phyloP scores from a whole-genome alignment of 1,139 yeast species.

The Blastobotrys raffinosifermentans region DNA sequence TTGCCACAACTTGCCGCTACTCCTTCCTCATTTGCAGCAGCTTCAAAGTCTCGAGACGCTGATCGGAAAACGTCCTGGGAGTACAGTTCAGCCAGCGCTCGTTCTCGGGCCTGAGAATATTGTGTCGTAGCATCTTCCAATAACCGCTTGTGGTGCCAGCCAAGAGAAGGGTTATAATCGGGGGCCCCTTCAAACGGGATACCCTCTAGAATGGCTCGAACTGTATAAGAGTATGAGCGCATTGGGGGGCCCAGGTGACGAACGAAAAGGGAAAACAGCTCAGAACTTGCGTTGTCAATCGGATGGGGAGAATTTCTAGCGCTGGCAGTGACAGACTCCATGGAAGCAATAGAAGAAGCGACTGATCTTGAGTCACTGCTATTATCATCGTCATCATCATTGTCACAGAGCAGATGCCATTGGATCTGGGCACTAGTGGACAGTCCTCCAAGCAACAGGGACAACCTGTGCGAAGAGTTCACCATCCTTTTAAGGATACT shows the following conservation, averaged over 20 bases:
- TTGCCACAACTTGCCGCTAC: slow-evolving; percentile 84
- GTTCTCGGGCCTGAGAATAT: slow-evolving; percentile 51
- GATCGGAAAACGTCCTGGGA: slow-evolving; percentile 48
- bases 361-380: too few species aligned
- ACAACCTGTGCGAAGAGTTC: slow-evolving; percentile 46
- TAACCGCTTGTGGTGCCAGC: slow-evolving; percentile 46
- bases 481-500: slow-evolving; percentile 43
- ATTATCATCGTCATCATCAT: slow-evolving; percentile 13
- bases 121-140: slow-evolving; percentile 47
- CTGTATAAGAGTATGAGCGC: slow-evolving; percentile 51
- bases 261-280: slow-evolving; percentile 60
- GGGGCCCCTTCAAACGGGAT: slow-evolving; percentile 49
- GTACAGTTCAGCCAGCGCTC: slow-evolving; percentile 54
- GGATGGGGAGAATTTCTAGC: background rate
- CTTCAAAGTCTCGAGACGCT: slow-evolving; percentile 24
- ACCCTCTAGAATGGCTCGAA: slow-evolving; percentile 54
- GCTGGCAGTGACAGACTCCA: slow-evolving; percentile 7
- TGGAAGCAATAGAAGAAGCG: slow-evolving; percentile 12
- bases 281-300: slow-evolving; percentile 24
- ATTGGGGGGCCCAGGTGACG: slow-evolving; percentile 67
- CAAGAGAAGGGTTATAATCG: slow-evolving; percentile 31
- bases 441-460: slow-evolving; percentile 61
- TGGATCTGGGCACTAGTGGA: slow-evolving; percentile 65
- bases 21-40: slow-evolving; percentile 65
- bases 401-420: slow-evolving; percentile 40